Evolutionary conservation across 1,284 basidiomycete genomes (phyloP).

Genomic region (Schizophyllum commune): DNA sequence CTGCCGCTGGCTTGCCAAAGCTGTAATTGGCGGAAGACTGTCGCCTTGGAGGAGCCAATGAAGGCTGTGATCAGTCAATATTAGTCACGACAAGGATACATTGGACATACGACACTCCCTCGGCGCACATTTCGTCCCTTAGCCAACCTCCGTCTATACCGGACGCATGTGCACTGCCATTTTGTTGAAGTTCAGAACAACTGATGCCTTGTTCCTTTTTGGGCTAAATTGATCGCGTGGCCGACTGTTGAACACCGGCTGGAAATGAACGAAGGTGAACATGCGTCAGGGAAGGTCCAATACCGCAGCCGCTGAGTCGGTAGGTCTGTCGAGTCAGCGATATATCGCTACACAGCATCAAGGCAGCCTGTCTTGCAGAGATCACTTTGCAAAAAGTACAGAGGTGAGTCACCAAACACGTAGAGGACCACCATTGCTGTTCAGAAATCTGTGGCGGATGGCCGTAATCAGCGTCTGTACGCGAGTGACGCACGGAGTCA

Average conservation of each 20-base stretch:
- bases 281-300: background rate
- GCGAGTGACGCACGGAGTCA: background rate
- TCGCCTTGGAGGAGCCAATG: background rate
- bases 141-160: background rate
- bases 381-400: background rate
- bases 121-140: background rate
- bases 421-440: background rate
- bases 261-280: background rate
- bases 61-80: background rate
- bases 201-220: background rate
- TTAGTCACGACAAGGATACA: background rate
- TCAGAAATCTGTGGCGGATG: background rate
- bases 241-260: background rate
- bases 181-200: background rate
- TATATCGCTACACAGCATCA: background rate
- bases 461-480: background rate
- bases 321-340: background rate
- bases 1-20: background rate
- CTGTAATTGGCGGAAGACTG: background rate
- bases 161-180: background rate
- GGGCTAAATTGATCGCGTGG: background rate
- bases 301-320: background rate
- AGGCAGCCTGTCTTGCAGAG: background rate
- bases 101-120: background rate
- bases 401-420: background rate